Percentiles rank a stretch among this genome's conserved stretches.
phyloP scores from a whole-genome alignment of 495 filamentous ascomycete species.

The Aspergillus funiculosus region DNA sequence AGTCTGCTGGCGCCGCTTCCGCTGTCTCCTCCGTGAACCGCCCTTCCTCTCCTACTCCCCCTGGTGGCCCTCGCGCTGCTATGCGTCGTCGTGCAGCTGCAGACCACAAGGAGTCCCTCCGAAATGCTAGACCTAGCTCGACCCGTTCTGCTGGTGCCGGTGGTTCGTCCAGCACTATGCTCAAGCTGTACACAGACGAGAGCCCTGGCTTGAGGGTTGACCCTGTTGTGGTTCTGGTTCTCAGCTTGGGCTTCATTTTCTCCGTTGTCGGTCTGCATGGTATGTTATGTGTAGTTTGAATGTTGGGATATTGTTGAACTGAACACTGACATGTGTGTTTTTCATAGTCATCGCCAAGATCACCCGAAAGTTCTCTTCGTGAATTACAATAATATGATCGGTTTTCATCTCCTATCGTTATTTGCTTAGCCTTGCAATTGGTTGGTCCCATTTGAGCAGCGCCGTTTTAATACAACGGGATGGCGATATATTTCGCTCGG shows the following conservation, averaged over 20 bases:
- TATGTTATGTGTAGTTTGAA: slow-evolving; percentile 45
- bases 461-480: background rate
- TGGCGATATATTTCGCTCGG: background rate
- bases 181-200: slow-evolving; percentile 99
- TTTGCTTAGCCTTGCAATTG: slow-evolving; percentile 10
- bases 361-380: slow-evolving; percentile 77
- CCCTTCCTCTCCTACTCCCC: slow-evolving; percentile 77
- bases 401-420: slow-evolving; percentile 1
- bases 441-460: slow-evolving; percentile 3
- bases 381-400: slow-evolving; percentile 17
- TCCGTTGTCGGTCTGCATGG: slow-evolving; percentile 95
- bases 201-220: slow-evolving; percentile 94
- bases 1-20: slow-evolving; percentile 61
- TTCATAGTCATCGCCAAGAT: slow-evolving; percentile 89
- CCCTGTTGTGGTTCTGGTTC: slow-evolving; percentile 90
- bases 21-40: slow-evolving; percentile 64
- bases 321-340: slow-evolving; percentile 19
- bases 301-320: slow-evolving; percentile 1
- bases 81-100: slow-evolving; percentile 90
- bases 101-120: slow-evolving; percentile 89
- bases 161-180: slow-evolving; percentile 95
- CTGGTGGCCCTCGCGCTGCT: slow-evolving; percentile 91
- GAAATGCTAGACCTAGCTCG: slow-evolving; percentile 83
- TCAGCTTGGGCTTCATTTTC: slow-evolving; percentile 96
- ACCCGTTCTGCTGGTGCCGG: slow-evolving; percentile 92